Evolutionary conservation across 176 grass and related monocot genomes (phyloP).

Genomic region (Sorghum bicolor): Sorghum_bicolor_NCBIv3 NC_012878.2:46033501-46034000

Average conservation of each 20-base stretch:
- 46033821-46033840: slow-evolving; percentile 35
- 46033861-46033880: slow-evolving; percentile 36
- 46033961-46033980: slow-evolving; percentile 28
- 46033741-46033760: slow-evolving; percentile 20
- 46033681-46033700: slow-evolving; percentile 52
- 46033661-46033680: slow-evolving; percentile 92
- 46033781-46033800: slow-evolving; percentile 22
- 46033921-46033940: slow-evolving; percentile 30
- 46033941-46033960: slow-evolving; percentile 1
- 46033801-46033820: slow-evolving; percentile 18
- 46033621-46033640: slow-evolving; percentile 43
- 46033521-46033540: slow-evolving; percentile 86
- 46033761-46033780: slow-evolving; percentile 25
- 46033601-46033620: slow-evolving; percentile 6
- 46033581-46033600: slow-evolving; percentile 13
- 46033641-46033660: slow-evolving; percentile 83
- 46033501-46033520: slow-evolving; percentile 88
- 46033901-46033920: slow-evolving; percentile 25
- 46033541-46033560: slow-evolving; percentile 66
- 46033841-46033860: slow-evolving; percentile 25
- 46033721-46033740: slow-evolving; percentile 48
- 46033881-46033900: slow-evolving; percentile 34
- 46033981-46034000: slow-evolving; percentile 16
- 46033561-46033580: slow-evolving; percentile 67
- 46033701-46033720: slow-evolving; percentile 51